These are phyloP conservation scores for Fusarium sp. DNA, from an alignment of 2,329 filamentous ascomycete genomes.

Conservation along the genomic window DNA sequence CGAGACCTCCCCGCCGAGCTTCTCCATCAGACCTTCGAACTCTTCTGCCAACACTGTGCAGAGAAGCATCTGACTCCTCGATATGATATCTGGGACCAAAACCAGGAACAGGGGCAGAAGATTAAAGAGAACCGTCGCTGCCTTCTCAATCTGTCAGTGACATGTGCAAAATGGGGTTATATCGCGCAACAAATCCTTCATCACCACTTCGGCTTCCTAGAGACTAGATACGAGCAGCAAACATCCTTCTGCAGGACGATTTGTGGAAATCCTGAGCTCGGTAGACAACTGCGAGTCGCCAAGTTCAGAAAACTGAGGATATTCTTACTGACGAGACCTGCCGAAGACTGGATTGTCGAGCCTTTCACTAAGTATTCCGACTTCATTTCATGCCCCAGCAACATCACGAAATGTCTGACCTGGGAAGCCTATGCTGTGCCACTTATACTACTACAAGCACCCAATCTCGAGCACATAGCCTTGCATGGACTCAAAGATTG, in stretches of 20 bases:
- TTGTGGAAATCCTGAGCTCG: background rate
- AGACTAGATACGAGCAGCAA: background rate
- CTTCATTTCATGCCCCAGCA: background rate
- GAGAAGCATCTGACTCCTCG: background rate
- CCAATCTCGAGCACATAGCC: background rate
- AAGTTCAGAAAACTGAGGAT: background rate
- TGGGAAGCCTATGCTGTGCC: background rate
- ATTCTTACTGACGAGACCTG: background rate
- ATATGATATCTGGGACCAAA: background rate
- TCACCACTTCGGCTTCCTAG: conserved; percentile 17
- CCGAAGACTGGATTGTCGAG: background rate
- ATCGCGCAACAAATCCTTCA: conserved; percentile 19
- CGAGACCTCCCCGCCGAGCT: background rate
- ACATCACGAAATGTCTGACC: background rate
- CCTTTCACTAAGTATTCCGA: background rate
- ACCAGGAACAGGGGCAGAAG: background rate
- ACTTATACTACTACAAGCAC: conserved; percentile 1
- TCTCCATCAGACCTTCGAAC: conserved; percentile 6
- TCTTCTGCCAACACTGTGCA: conserved; percentile 23
- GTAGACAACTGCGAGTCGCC: background rate
- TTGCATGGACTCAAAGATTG: background rate
- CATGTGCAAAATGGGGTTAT: background rate
- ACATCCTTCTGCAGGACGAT: conserved; percentile 10
- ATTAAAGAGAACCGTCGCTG: background rate
- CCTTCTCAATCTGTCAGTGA: background rate